Evolutionary conservation across 441 rosid genomes (phyloP), one percentile per base, ranked within the genome.

Genomic region (Cnidoscolus chayamansa): DNA sequence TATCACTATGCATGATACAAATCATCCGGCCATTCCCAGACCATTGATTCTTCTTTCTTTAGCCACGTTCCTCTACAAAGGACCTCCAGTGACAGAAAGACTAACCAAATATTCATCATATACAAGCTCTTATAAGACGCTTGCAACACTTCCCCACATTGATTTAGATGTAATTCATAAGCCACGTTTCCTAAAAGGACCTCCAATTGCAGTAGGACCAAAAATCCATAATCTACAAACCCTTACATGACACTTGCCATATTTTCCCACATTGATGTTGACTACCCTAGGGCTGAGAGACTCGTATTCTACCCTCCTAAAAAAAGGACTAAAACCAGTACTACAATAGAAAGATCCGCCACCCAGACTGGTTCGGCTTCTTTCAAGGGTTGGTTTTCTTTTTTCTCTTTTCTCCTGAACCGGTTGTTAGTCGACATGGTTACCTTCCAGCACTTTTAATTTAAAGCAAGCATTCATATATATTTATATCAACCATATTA

Each of bases 391-490:
- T 25, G 25, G 25, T 25, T 25, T 25, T 25, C 25, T 66, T 37
- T n/a, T 59, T 8, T 45, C 4, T 50, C 35, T 37, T n/a, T 65
- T 8, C 31, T 11, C 25, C 17, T 59, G 4, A 43, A 3, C 59
- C 37, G 7, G 12, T 57, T 68, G 49, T 37, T 47, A 40, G 25
- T 60, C 1, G 55, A 68, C 35, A 61, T 10, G 13, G 13, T 43
- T 54, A 9, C 35, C 30, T 72, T 53, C 60, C 71, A 64, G 1
- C 8, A 30, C 40, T 16, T 47, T 57, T 16, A 15, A 49, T 59
- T 68, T 57, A 48, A 64, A 20, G 62, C 37, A 64, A 65, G 78
- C 48, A 19, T 58, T 48, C 25, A 53, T 37, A 25, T 9, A 4
- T 55, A 59, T 53, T 20, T 15, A 48, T 58, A 55, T 20, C n/a